These are phyloP conservation scores for Lachnellula subtilissima DNA, from an alignment of 2,329 filamentous ascomycete genomes.

Conservation along the genomic window DNA sequence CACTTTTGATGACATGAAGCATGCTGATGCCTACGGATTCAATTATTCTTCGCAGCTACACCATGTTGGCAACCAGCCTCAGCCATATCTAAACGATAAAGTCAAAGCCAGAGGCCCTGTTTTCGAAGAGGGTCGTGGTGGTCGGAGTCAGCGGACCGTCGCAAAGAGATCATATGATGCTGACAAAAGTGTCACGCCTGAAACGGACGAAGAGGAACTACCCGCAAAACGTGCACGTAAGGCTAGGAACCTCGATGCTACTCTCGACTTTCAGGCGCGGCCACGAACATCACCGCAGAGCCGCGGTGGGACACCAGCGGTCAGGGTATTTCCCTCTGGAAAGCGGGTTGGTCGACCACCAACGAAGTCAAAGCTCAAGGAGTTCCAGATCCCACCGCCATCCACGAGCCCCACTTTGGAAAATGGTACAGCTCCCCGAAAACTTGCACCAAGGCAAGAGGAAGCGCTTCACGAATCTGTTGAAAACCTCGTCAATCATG, in stretches of 20 bases:
- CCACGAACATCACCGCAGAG: conserved; percentile 12
- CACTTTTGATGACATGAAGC: conserved; percentile 42
- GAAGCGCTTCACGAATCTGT: conserved; percentile 24
- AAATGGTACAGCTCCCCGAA: conserved; percentile 9
- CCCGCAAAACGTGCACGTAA: conserved; percentile 27
- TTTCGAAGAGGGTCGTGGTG: conserved; percentile 20
- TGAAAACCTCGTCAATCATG: conserved; percentile 21
- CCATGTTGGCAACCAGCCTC: conserved; percentile 56
- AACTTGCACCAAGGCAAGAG: conserved; percentile 20
- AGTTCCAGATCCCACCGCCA: conserved; percentile 18
- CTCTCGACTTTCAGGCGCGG: conserved; percentile 9
- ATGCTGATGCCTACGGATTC: conserved; percentile 55
- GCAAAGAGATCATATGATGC: conserved; percentile 20
- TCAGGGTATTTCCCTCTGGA: conserved; percentile 27
- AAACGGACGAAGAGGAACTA: conserved; percentile 23
- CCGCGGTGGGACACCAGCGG: conserved; percentile 18
- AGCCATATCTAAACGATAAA: conserved; percentile 13
- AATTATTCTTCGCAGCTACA: conserved; percentile 55
- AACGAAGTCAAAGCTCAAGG: conserved; percentile 27
- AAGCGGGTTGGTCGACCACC: conserved; percentile 31
- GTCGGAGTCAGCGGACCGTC: conserved; percentile 22
- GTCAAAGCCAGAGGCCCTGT: conserved; percentile 8
- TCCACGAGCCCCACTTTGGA: conserved; percentile 11
- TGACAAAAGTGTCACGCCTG: conserved; percentile 19
- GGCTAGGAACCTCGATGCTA: conserved; percentile 19